phyloP scores from a whole-genome alignment of 192 early-diverging fungal species.

The Backusella parvicylindrica region DNA sequence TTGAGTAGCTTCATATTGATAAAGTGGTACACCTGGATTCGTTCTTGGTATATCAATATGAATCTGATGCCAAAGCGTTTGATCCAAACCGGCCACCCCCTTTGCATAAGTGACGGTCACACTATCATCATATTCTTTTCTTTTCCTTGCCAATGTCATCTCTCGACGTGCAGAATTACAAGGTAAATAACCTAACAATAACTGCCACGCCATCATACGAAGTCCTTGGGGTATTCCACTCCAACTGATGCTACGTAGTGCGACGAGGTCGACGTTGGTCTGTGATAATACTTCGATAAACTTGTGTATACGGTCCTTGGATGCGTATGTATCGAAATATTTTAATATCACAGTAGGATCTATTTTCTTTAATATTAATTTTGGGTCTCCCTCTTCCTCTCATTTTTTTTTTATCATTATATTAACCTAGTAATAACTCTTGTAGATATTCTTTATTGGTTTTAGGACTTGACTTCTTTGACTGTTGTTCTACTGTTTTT shows the following conservation, averaged over 20 bases:
- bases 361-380: no score
- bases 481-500: neutral
- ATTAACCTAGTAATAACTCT: conserved; percentile 11
- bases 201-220: conserved; percentile 88
- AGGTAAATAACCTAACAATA: conserved; percentile 93
- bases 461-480: conserved; percentile 2
- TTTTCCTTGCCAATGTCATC: conserved; percentile 80
- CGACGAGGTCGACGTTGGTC: conserved; percentile 69
- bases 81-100: conserved; percentile 78
- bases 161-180: conserved; percentile 81
- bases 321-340: neutral
- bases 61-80: conserved; percentile 91
- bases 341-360: neutral
- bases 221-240: conserved; percentile 86
- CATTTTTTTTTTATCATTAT: no score
- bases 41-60: conserved; percentile 95
- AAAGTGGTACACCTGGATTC: conserved; percentile 78
- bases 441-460: conserved; percentile 14
- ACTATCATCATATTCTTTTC: conserved; percentile 91
- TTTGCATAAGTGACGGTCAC: conserved; percentile 76
- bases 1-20: conserved; percentile 79
- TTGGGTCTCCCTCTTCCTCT: no score
- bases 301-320: conserved; percentile 36
- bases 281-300: conserved; percentile 47
- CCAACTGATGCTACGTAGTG: conserved; percentile 87